Evolutionary conservation across 352 stramenopile species (phyloP).

Genomic region (Globisporangium irregulare): DNA sequence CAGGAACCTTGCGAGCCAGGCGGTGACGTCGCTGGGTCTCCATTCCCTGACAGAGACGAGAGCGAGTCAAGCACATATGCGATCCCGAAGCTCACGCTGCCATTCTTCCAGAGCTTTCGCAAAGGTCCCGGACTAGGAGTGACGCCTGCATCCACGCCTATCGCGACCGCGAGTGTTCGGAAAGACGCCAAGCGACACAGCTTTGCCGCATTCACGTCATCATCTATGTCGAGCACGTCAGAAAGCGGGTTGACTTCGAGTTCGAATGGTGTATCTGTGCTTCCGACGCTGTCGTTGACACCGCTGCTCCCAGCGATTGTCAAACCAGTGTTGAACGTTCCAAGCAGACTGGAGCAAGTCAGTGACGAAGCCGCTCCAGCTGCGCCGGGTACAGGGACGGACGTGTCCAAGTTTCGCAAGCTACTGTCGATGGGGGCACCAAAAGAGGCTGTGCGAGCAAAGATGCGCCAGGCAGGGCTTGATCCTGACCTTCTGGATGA

Average conservation of each 20-base stretch:
- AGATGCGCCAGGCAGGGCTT: constrained; percentile 65
- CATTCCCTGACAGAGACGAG: constrained; percentile 7
- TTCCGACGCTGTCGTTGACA: constrained; percentile 25
- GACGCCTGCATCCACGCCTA: constrained; percentile 65
- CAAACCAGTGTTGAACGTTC: constrained; percentile 11
- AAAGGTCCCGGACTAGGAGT: constrained; percentile 47
- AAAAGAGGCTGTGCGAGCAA: constrained; percentile 60
- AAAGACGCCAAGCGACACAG: constrained; percentile 65
- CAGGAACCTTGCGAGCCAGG: neutral
- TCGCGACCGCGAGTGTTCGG: constrained; percentile 63
- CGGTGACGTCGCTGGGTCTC: neutral
- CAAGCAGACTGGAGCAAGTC: constrained; percentile 17
- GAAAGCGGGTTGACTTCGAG: neutral
- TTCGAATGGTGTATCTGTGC: neutral
- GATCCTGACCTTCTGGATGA: constrained; percentile 57
- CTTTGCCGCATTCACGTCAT: constrained; percentile 44
- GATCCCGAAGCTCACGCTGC: constrained; percentile 51
- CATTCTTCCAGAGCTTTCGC: constrained; percentile 70
- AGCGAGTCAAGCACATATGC: neutral
- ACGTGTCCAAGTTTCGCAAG: constrained; percentile 89
- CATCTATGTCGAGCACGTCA: constrained; percentile 15
- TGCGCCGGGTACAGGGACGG: constrained; percentile 15
- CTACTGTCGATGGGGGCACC: constrained; percentile 86
- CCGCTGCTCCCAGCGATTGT: constrained; percentile 12
- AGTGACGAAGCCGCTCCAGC: neutral